Base-by-base conservation (phyloP, 2,329 filamentous ascomycete genomes). In the Septoria linicola region DNA sequence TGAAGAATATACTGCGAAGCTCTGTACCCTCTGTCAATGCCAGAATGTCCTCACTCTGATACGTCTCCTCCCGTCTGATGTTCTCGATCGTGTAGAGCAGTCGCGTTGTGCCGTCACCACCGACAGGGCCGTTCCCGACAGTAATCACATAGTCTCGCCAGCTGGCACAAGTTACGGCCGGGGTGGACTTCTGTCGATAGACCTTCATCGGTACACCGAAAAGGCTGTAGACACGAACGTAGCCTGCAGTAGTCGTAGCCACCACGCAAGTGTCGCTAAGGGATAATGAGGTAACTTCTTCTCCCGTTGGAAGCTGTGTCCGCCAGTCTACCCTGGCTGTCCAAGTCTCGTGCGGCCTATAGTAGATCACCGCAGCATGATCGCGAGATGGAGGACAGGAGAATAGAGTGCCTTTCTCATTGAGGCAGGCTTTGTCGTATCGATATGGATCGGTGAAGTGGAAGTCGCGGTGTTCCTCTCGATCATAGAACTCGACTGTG, bases 131-230 rank as follows among this genome's bases (percentile, higher is more conserved):
- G 63, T 99, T 99, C 47, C 92, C 92, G 60, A 99, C 82, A 0
- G 91, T 96, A 67, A 97, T 80, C n/a, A 99, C 85, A 69, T 97
- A 97, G 74, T 99, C 90, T 59, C 87, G 81, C 88, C 89, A 97
- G 61, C 89, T 92, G 0, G 90, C 89, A 65, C 93, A 99, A 0
- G 90, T 93, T 16, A 99, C 90, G 44, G 89, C 88, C 1, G 92
- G 91, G 2, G 82, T 83, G 70, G 87, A 91, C 75, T 97, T 97
- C 58, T 95, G 90, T 19, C 93, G 80, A 69, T 95, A 96, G 1
- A 99, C 84, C 42, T 88, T 84, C 60, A 89, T 87, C 0, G 93
- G 91, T 27, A 95, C 84, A 20, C 93, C 93, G 68, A 93, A 97
- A 11, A 97, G 79, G 0, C 90, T 96, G 71, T 90, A 99, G 16